Conservation (phyloP, 2,329 filamentous ascomycete species). For the Aspergillus quadricinctus region DNA sequence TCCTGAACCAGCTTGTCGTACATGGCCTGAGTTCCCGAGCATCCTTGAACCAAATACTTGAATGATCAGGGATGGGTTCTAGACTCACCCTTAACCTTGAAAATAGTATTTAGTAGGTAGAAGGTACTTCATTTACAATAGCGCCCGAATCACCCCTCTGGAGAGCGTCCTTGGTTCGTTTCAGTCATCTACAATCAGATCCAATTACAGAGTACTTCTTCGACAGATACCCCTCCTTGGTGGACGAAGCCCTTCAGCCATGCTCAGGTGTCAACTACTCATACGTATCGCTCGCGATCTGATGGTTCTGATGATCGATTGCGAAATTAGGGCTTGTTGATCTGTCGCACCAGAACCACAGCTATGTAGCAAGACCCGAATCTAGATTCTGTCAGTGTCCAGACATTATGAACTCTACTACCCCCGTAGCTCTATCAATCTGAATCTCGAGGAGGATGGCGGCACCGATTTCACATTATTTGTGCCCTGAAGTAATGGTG, state of each 20-base stretch:
- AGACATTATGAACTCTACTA: conserved; percentile 1
- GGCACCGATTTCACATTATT: not conserved
- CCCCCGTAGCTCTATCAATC: conserved; percentile 4
- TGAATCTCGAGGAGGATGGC: not conserved
- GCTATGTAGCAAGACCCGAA: conserved; percentile 1
- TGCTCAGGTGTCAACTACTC: not conserved
- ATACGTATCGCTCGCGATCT: not conserved
- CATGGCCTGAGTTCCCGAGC: not conserved
- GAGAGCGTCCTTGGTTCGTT: not conserved
- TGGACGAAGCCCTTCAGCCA: not conserved
- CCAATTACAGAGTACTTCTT: not conserved
- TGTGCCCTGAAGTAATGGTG: not conserved
- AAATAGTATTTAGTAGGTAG: not conserved
- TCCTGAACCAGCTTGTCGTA: not conserved
- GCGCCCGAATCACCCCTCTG: not conserved
- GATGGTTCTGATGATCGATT: not conserved
- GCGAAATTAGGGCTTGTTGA: conserved; percentile 15
- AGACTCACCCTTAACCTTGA: not conserved
- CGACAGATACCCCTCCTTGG: not conserved
- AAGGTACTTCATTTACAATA: not conserved
- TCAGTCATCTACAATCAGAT: not conserved
- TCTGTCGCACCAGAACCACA: conserved; percentile 14
- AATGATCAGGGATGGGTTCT: not conserved
- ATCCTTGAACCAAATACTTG: not conserved
- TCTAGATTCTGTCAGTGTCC: conserved; percentile 12